Base-by-base conservation (phyloP, 495 filamentous ascomycete genomes). In the Elaphomyces granulatus region DNA sequence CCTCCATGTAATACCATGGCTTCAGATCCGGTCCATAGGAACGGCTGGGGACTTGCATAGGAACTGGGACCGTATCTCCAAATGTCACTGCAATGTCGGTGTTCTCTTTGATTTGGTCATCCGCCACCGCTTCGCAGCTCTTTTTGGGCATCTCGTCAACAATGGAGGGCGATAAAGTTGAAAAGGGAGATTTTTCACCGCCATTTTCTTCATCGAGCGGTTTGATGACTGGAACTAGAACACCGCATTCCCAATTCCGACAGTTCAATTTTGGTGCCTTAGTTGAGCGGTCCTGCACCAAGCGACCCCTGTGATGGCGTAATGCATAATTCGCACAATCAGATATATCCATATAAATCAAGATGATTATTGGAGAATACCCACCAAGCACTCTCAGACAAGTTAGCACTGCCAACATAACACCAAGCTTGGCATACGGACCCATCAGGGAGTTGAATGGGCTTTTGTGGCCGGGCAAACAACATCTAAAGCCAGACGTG, bases 221-320 rank as follows among this genome's bases (percentile, higher is more conserved):
- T n/a, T 50, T 34, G n/a, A 48, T 52, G 4, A 63, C 38, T 0
- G 73, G 77, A 8, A 94, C 45, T 2, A 98, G 18, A 0, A 98
- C 86, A 2, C 90, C 90, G 46, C 86, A 95, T 58, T 98, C 90
- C 90, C 90, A 98, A 56, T 96, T 98, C 9, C 82, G 75, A 52
- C 81, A 85, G 41, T 77, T 90, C 15, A 96, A 57, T 47, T 87
- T 94, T 0, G 74, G 70, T 15, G 61, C 44, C 36, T 78, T 77
- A 0, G 70, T 80, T 1, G 44, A 52, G 23, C 68, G 71, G 37
- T 88, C 83, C 38, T 77, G 74, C 30, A 75, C 68, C 2, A 92
- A 59, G 19, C 76, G 78, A 1, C 86, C 86, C 83, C 75, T 78
- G 43, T 26, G 32, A 18, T 31, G 19, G n/a, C 4, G 10, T 42